Percentiles rank a stretch among this genome's conserved stretches.
Conservation (phyloP, 805 yeast genomes). For the Candida ipomoeae region DNA sequence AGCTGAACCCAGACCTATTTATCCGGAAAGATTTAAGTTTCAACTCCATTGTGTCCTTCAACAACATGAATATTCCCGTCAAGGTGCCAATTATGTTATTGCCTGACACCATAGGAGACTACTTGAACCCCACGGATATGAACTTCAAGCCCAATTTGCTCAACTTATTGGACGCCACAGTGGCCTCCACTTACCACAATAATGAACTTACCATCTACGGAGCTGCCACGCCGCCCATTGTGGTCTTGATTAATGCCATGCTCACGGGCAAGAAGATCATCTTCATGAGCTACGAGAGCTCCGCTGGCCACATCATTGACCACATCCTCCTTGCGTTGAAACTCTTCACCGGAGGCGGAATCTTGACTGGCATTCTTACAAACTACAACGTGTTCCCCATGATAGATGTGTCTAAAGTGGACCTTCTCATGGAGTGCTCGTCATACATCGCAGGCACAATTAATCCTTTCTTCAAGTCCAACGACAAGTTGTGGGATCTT, state of each 20-base stretch:
- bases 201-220: conserved; percentile 53
- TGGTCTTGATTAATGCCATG: conserved; percentile 34
- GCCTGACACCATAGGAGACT: conserved; percentile 43
- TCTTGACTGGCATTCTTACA: conserved; percentile 37
- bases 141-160: conserved; percentile 38
- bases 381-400: conserved; percentile 51
- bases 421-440: conserved; percentile 38
- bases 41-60: conserved; percentile 36
- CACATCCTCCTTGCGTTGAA: conserved; percentile 36
- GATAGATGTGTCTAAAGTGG: conserved; percentile 57
- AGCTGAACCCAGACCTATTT: conserved; percentile 31
- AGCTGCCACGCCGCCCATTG: conserved; percentile 45
- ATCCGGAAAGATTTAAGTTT: conserved; percentile 42
- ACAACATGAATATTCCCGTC: conserved; percentile 42
- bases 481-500: conserved; percentile 54
- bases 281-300: conserved; percentile 36
- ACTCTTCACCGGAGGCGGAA: conserved; percentile 41
- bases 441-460: conserved; percentile 62
- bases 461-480: conserved; percentile 58
- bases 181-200: conserved; percentile 33
- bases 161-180: conserved; percentile 29
- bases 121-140: conserved; percentile 42
- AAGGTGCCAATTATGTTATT: conserved; percentile 38
- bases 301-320: conserved; percentile 40
- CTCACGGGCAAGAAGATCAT: conserved; percentile 39